phyloP scores from a whole-genome alignment of 805 yeast genomes.

The Starmerella bacillaris region DNA sequence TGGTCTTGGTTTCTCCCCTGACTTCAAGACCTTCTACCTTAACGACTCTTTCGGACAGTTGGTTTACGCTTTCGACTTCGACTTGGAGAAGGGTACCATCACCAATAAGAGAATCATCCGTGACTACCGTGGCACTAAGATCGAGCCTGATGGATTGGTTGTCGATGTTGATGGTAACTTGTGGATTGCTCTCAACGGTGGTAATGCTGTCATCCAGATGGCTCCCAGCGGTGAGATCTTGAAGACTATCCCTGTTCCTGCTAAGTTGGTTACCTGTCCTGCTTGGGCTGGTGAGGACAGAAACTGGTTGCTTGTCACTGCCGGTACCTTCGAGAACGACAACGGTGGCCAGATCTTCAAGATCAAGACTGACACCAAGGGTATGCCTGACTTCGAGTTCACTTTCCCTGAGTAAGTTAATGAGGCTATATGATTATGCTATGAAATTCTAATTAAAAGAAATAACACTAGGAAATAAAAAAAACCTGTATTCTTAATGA shows the following conservation, averaged over 20 bases:
- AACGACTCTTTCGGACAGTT: conserved; percentile 35
- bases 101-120: conserved; percentile 20
- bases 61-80: conserved; percentile 32
- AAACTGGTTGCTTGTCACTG: conserved; percentile 19
- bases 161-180: conserved; percentile 18
- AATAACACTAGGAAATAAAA: no score
- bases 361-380: conserved; percentile 17
- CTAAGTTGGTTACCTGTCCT: conserved; percentile 20
- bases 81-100: conserved; percentile 22
- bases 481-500: no score
- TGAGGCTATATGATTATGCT: no score
- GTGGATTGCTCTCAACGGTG: conserved; percentile 19
- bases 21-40: conserved; percentile 29
- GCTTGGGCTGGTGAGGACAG: conserved; percentile 24
- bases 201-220: conserved; percentile 16
- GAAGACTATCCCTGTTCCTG: conserved; percentile 16
- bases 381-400: conserved; percentile 20
- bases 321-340: conserved; percentile 18
- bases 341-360: conserved; percentile 23
- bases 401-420: conserved; percentile 4
- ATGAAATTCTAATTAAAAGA: no score
- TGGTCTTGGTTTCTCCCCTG: conserved; percentile 42
- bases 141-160: conserved; percentile 19
- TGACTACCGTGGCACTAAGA: conserved; percentile 15
- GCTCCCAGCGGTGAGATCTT: conserved; percentile 19